Evolutionary conservation across 1,284 basidiomycete genomes (phyloP).

Genomic region (Rhodotorula mucilaginosa): DNA sequence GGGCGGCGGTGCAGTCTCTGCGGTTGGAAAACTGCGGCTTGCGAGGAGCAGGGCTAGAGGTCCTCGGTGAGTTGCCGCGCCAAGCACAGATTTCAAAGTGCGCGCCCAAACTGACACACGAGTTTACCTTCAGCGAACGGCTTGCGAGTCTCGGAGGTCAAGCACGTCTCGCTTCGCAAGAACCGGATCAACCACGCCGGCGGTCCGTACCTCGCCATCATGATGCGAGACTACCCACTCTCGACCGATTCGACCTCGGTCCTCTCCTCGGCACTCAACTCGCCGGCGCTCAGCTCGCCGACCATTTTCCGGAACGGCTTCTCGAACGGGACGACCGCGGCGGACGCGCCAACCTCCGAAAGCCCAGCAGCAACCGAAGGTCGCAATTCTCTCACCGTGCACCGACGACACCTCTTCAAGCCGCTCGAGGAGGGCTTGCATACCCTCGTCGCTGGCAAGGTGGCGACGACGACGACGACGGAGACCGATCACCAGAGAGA

Average conservation of each 20-base stretch:
- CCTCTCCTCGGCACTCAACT: slow-evolving; percentile 43
- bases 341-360: neutral
- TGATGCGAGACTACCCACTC: slow-evolving; percentile 79
- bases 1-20: slow-evolving; percentile 56
- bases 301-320: neutral
- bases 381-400: slow-evolving; percentile 38
- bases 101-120: neutral
- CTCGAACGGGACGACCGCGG: neutral
- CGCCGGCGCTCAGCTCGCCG: slow-evolving; percentile 42
- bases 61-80: slow-evolving; percentile 61
- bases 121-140: slow-evolving; percentile 60
- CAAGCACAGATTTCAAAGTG: neutral
- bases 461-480: too few species aligned
- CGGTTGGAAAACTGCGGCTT: slow-evolving; percentile 78
- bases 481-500: neutral
- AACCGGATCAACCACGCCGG: slow-evolving; percentile 79
- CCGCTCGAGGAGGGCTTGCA: neutral
- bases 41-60: slow-evolving; percentile 68
- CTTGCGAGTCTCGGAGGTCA: slow-evolving; percentile 74
- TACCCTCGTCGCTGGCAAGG: slow-evolving; percentile 3
- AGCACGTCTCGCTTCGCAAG: slow-evolving; percentile 79
- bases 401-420: slow-evolving; percentile 3
- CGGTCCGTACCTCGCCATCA: slow-evolving; percentile 84
- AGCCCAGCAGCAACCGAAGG: neutral
- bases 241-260: slow-evolving; percentile 21